Evolutionary conservation across 805 yeast species (phyloP).

Genomic region (Pichia thaimueangensis): DNA sequence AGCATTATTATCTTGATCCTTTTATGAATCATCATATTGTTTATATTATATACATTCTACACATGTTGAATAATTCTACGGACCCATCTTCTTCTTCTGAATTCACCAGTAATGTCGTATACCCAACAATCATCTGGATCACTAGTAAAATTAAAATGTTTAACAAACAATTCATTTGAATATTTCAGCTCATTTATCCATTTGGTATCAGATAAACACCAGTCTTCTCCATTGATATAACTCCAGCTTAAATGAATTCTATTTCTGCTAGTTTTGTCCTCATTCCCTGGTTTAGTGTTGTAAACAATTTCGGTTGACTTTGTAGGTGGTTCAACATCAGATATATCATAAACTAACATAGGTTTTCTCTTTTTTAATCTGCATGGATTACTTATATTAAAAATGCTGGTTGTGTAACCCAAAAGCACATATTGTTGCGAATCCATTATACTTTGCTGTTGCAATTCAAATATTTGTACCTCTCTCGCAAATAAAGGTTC

Average conservation of each 20-base stretch:
- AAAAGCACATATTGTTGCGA: conserved; percentile 57
- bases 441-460: conserved; percentile 50
- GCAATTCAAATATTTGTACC: conserved; percentile 78
- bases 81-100: conserved; percentile 1
- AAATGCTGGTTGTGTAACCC: conserved; percentile 49
- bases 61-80: conserved; percentile 1
- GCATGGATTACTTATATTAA: conserved; percentile 26
- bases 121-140: conserved; percentile 36
- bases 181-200: conserved; percentile 34
- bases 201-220: conserved; percentile 40
- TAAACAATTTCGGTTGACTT: too few species aligned
- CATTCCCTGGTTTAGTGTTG: too few species aligned
- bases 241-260: conserved; percentile 43
- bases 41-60: background rate
- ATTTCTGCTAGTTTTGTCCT: background rate
- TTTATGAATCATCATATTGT: too few species aligned
- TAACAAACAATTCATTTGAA: conserved; percentile 25
- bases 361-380: conserved; percentile 49
- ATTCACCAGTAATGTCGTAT: conserved; percentile 27
- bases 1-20: too few species aligned
- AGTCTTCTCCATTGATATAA: conserved; percentile 50
- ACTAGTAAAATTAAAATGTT: too few species aligned
- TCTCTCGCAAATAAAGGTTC: conserved; percentile 51
- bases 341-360: conserved; percentile 49
- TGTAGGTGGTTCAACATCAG: conserved; percentile 58